Percentiles rank a stretch among this genome's conserved stretches.
These are phyloP conservation scores for Exserohilum turcica DNA, from an alignment of 2,329 filamentous ascomycete genomes.

Conservation along the genomic window DNA sequence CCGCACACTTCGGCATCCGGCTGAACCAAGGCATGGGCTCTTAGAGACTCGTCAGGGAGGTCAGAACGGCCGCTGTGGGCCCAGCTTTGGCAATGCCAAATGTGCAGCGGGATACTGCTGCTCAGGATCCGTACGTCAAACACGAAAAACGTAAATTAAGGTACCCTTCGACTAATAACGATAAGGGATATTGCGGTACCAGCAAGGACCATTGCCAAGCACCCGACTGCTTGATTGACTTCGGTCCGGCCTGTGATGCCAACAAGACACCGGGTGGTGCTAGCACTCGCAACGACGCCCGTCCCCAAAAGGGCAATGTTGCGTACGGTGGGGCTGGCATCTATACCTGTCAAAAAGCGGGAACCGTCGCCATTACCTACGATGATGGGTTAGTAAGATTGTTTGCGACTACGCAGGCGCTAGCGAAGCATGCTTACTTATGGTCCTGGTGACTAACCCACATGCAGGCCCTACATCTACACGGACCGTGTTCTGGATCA, in stretches of 20 bases:
- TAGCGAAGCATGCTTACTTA: no score
- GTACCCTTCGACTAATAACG: background rate
- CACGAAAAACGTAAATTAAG: background rate
- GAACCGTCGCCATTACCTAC: slow-evolving; percentile 69
- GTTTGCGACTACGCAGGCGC: no score
- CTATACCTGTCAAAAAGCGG: slow-evolving; percentile 57
- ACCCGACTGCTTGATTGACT: slow-evolving; percentile 66
- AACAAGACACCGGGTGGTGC: slow-evolving; percentile 60
- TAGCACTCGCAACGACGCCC: slow-evolving; percentile 58
- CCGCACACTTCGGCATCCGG: slow-evolving; percentile 30
- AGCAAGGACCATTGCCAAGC: slow-evolving; percentile 62
- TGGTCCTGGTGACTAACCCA: background rate
- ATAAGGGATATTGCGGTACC: slow-evolving; percentile 58
- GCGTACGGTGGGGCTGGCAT: slow-evolving; percentile 63
- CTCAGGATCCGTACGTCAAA: slow-evolving; percentile 38
- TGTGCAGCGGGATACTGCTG: slow-evolving; percentile 45
- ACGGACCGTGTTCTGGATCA: slow-evolving; percentile 66
- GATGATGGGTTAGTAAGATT: slow-evolving; percentile 60
- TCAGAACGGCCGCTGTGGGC: slow-evolving; percentile 43
- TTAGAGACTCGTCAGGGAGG: slow-evolving; percentile 43
- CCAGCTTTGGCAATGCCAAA: slow-evolving; percentile 33
- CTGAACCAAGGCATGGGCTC: slow-evolving; percentile 18
- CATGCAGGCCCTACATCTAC: slow-evolving; percentile 59
- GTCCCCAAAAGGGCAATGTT: slow-evolving; percentile 60
- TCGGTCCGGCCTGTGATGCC: slow-evolving; percentile 64